phyloP scores from a whole-genome alignment of 495 filamentous ascomycete species.

The Durotheca rogersii region DNA sequence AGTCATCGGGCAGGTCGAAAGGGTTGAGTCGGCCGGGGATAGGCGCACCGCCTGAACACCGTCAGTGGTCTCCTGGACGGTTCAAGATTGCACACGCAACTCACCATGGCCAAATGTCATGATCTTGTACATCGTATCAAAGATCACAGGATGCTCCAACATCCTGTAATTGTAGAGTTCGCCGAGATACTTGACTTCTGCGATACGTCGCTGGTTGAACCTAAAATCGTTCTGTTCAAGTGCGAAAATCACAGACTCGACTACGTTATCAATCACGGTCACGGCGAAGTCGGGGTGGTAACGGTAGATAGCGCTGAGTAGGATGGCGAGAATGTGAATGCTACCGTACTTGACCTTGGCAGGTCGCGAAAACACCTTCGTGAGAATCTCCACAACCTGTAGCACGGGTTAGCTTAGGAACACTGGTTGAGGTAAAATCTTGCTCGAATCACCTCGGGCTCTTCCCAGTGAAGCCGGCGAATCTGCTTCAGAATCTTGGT shows the following conservation, averaged over 20 bases:
- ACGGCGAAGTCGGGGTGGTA: slow-evolving; percentile 92
- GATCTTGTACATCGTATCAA: slow-evolving; percentile 92
- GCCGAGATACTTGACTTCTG: slow-evolving; percentile 93
- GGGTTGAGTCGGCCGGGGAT: slow-evolving; percentile 69
- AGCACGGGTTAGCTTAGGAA: slow-evolving; percentile 11
- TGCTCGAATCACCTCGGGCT: slow-evolving; percentile 63
- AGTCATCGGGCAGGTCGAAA: slow-evolving; percentile 90
- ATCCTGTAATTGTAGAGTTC: slow-evolving; percentile 98
- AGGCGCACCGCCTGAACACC: slow-evolving; percentile 70
- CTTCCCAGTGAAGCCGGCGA: slow-evolving; percentile 96
- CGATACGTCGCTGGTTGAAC: slow-evolving; percentile 92
- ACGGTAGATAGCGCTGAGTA: slow-evolving; percentile 82
- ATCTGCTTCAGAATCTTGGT: slow-evolving; percentile 90
- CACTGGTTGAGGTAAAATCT: neutral
- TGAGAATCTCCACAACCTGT: slow-evolving; percentile 74
- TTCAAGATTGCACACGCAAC: slow-evolving; percentile 20
- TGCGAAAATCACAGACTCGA: slow-evolving; percentile 85
- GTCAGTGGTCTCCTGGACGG: slow-evolving; percentile 13
- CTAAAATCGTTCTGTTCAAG: slow-evolving; percentile 97
- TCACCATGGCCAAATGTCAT: slow-evolving; percentile 84
- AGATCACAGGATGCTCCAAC: slow-evolving; percentile 93
- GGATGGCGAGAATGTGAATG: slow-evolving; percentile 89
- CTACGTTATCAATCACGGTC: slow-evolving; percentile 80
- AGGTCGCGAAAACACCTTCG: slow-evolving; percentile 92
- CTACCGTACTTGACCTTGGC: slow-evolving; percentile 97